Evolutionary conservation across 495 filamentous ascomycete genomes (phyloP).

Genomic region (Tuber umbilicatum): DNA sequence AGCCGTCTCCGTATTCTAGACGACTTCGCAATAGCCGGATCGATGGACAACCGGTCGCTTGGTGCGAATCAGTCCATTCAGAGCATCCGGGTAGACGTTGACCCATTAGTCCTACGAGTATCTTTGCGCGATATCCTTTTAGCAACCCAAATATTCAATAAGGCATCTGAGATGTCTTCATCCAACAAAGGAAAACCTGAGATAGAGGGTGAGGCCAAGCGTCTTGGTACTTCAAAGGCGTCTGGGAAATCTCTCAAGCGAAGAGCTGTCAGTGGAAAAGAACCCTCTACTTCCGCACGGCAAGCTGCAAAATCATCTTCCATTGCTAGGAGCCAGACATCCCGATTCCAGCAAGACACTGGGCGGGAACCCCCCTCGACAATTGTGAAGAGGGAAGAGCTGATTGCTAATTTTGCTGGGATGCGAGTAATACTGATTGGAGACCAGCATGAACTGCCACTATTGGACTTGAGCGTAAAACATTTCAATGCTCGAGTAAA

Average conservation of each 20-base stretch:
- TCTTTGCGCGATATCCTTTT: slow-evolving; percentile 92
- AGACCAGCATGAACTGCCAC: slow-evolving; percentile 86
- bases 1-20: slow-evolving; percentile 83
- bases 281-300: slow-evolving; percentile 54
- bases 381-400: slow-evolving; percentile 69
- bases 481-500: slow-evolving; percentile 73
- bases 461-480: slow-evolving; percentile 90
- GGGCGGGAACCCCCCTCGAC: slow-evolving; percentile 45
- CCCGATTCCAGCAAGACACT: slow-evolving; percentile 30
- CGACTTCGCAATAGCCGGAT: slow-evolving; percentile 85
- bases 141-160: slow-evolving; percentile 84
- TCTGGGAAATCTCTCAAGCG: slow-evolving; percentile 49
- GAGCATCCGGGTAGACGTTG: slow-evolving; percentile 76
- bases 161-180: slow-evolving; percentile 79
- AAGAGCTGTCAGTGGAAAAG: slow-evolving; percentile 60
- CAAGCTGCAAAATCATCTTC: slow-evolving; percentile 44
- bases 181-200: slow-evolving; percentile 39
- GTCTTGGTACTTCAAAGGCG: slow-evolving; percentile 60
- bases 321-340: slow-evolving; percentile 42
- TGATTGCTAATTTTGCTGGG: slow-evolving; percentile 78
- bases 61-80: slow-evolving; percentile 62
- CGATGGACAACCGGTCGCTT: slow-evolving; percentile 65
- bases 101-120: slow-evolving; percentile 85
- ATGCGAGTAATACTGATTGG: slow-evolving; percentile 89
- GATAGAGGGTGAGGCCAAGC: slow-evolving; percentile 51